Evolutionary conservation across 257 asterid genomes (phyloP).

Genomic region (Linderniella brevidens): DNA sequence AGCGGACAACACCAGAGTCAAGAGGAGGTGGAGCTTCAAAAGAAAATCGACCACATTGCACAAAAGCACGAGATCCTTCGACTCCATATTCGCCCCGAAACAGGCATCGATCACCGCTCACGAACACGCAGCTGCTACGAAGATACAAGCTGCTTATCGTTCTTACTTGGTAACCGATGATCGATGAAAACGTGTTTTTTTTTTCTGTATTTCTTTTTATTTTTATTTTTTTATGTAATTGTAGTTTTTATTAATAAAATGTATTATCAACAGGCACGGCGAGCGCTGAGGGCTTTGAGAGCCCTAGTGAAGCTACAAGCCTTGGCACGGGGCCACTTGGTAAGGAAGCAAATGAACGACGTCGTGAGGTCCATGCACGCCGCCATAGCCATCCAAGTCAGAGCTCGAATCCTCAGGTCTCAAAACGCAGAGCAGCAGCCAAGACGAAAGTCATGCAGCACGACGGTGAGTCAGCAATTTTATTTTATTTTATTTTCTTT

Average conservation of each 20-base stretch:
- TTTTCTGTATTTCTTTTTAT: no score
- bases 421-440: slow-evolving; percentile 34
- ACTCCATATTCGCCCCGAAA: slow-evolving; percentile 20
- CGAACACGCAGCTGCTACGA: slow-evolving; percentile 42
- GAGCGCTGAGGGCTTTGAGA: slow-evolving; percentile 48
- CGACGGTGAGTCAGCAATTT: slow-evolving; percentile 14
- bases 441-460: slow-evolving; percentile 12
- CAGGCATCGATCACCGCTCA: slow-evolving; percentile 12
- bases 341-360: slow-evolving; percentile 41
- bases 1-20: slow-evolving; percentile 20
- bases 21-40: slow-evolving; percentile 65
- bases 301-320: slow-evolving; percentile 75
- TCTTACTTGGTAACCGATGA: slow-evolving; percentile 37
- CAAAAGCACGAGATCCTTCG: slow-evolving; percentile 24
- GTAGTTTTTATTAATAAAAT: background rate
- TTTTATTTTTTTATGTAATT: background rate
- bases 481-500: slow-evolving; percentile 8
- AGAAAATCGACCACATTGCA: slow-evolving; percentile 15
- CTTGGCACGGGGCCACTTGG: slow-evolving; percentile 58
- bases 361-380: slow-evolving; percentile 42
- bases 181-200: no score
- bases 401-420: slow-evolving; percentile 48
- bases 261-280: slow-evolving; percentile 44
- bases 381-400: slow-evolving; percentile 49
- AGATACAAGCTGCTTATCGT: slow-evolving; percentile 53